Base-by-base conservation (phyloP, 257 asterid species). In the Osmanthus fragrans region DNA sequence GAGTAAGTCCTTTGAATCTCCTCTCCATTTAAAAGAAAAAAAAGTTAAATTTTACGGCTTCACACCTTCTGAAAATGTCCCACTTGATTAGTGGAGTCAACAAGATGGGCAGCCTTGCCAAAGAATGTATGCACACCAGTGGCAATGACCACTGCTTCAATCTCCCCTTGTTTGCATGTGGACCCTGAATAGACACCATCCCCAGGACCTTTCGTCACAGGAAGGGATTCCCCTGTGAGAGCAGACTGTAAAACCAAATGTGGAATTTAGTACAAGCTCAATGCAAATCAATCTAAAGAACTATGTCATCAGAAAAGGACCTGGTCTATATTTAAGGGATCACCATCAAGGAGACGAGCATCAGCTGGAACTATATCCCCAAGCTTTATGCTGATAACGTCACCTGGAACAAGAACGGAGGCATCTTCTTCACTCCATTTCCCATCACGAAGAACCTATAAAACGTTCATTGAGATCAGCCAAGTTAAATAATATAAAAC, bases 101-200 rank as follows among this genome's bases (percentile, higher is more conserved):
- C 88, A 49, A 85, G 88, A 70, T 85, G 88, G 72, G 88, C 88
- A 40, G 88, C 86, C 71, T 85, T 85, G 30, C 88, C 88, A 23
- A 85, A 85, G 80, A 85, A 85, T 5, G 86, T 82, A 70, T 85
- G 88, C 7, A 82, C 81, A 47, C 88, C 88, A 71, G 88, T 85
- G 45, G 85, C 86, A 27, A 85, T 77, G 11, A 82, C 83, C 70
- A 85, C 82, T 33, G 84, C 86, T 34, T 85, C 88, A 54, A 85
- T 85, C 68, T 85, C 88, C 45, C 88, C 86, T 71, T 85, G 86
- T 72, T 85, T 85, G 71, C 86, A 82, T 60, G 88, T 85, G 47
- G 88, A 85, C 25, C 88, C 88, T 15, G 88, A 82, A 64, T 80
- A 85, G 21, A 85, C 83, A 3, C 82, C 86, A 60, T 71, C 85